These are phyloP conservation scores for Phytophthora pinifolia DNA, from an alignment of 352 stramenopile species.

Conservation along the genomic window DNA sequence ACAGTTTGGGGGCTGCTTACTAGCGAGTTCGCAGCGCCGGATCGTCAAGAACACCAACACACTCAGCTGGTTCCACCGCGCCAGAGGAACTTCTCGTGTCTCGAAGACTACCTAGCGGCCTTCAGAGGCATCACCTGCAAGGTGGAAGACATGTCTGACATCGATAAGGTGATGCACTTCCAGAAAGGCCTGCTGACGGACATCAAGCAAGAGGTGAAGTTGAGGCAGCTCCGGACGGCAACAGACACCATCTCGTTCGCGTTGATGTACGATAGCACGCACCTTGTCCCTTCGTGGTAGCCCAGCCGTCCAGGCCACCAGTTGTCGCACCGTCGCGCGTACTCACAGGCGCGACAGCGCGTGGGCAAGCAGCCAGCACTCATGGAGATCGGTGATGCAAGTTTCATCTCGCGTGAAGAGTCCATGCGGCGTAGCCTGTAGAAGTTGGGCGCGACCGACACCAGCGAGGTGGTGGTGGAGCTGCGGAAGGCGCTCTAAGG, in stretches of 20 bases:
- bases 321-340: neutral
- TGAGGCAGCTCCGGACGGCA: constrained; percentile 5
- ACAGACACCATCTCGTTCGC: constrained; percentile 6
- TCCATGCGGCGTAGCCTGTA: constrained; percentile 1
- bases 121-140: constrained; percentile 17
- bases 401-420: neutral
- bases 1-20: constrained; percentile 13
- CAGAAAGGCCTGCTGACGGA: constrained; percentile 9
- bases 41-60: constrained; percentile 8
- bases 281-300: neutral
- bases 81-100: constrained; percentile 10
- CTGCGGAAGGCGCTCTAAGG: constrained; percentile 34
- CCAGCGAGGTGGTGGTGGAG: constrained; percentile 10
- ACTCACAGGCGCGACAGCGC: too few species aligned
- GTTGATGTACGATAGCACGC: constrained; percentile 13
- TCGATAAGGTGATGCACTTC: constrained; percentile 19
- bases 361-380: neutral
- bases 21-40: constrained; percentile 7
- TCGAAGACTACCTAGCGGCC: constrained; percentile 6
- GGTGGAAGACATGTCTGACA: constrained; percentile 5
- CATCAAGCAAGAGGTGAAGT: constrained; percentile 19
- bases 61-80: constrained; percentile 5
- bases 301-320: neutral
- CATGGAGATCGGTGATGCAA: neutral
- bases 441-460: constrained; percentile 1